Percentiles rank a stretch among this genome's conserved stretches.
These are phyloP conservation scores for Friedmanniomyces simplex DNA, from an alignment of 495 filamentous ascomycete species.

Conservation along the genomic window DNA sequence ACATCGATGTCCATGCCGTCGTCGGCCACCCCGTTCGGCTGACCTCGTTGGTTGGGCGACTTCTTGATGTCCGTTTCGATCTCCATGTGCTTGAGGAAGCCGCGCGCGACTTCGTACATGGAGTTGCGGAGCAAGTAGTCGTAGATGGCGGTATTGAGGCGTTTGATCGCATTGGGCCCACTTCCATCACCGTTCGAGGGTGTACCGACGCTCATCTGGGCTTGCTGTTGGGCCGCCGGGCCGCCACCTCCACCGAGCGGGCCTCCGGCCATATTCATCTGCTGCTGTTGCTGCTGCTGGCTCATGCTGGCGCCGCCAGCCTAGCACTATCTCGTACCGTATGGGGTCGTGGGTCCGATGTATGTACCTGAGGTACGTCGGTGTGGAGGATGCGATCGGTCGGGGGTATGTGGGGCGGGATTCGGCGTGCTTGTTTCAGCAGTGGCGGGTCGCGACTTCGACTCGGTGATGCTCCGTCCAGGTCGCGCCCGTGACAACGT, in stretches of 20 bases:
- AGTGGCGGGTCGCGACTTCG: too few relatives aligned
- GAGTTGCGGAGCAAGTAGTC: slow-evolving; percentile 83
- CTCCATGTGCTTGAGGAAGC: slow-evolving; percentile 51
- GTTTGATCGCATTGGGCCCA: slow-evolving; percentile 5
- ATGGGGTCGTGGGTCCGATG: neutral
- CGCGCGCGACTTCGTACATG: slow-evolving; percentile 69
- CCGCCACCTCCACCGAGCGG: slow-evolving; percentile 19
- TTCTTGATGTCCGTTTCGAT: slow-evolving; percentile 14
- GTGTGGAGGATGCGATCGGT: too few relatives aligned
- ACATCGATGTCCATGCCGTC: slow-evolving; percentile 69
- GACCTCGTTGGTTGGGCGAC: slow-evolving; percentile 28
- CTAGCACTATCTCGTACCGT: neutral
- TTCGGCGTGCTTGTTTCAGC: too few relatives aligned
- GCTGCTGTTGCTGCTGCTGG: slow-evolving; percentile 18
- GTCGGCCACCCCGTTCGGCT: slow-evolving; percentile 56
- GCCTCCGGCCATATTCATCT: slow-evolving; percentile 23
- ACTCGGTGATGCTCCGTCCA: too few relatives aligned
- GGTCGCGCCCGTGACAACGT: too few relatives aligned
- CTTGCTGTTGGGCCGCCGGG: neutral
- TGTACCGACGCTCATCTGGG: slow-evolving; percentile 10
- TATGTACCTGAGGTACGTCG: too few relatives aligned
- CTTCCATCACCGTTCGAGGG: slow-evolving; percentile 2
- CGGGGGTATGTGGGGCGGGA: too few relatives aligned
- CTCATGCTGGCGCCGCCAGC: slow-evolving; percentile 16
- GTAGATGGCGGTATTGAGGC: slow-evolving; percentile 92